phyloP scores from a whole-genome alignment of 441 rosid genomes.

The Arabidopsis hybrid region DNA sequence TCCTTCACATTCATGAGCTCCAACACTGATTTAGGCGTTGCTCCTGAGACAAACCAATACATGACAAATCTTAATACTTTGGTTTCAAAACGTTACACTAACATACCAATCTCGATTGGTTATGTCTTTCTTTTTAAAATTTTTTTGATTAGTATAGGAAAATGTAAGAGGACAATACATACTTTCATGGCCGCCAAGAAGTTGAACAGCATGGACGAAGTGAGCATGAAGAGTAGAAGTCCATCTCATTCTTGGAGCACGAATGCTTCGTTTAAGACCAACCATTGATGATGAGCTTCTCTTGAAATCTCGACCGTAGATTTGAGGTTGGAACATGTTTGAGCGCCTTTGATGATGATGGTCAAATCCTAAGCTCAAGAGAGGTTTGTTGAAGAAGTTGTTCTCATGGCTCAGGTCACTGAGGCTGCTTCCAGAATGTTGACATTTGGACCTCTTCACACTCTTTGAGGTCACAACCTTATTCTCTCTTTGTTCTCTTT shows the following conservation, averaged over 20 bases:
- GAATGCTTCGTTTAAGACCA: conserved; percentile 62
- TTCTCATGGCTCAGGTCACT: conserved; percentile 87
- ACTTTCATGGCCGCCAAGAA: conserved; percentile 99
- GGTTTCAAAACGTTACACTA: conserved; percentile 8
- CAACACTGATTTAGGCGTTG: conserved; percentile 96
- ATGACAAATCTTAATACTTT: conserved; percentile 22
- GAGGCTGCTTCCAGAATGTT: conserved; percentile 67
- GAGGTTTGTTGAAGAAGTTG: conserved; percentile 51
- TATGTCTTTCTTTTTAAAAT: not conserved
- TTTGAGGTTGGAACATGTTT: conserved; percentile 63
- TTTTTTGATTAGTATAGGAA: not conserved
- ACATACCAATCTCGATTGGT: conserved; percentile 10
- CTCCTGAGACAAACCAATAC: conserved; percentile 60
- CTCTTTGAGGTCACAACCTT: too few species aligned
- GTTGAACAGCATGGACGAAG: conserved; percentile 96
- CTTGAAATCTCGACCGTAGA: conserved; percentile 82
- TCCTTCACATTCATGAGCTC: conserved; percentile 99
- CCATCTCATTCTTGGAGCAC: conserved; percentile 99
- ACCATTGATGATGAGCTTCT: conserved; percentile 55
- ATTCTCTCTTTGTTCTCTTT: too few species aligned
- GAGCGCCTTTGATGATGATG: conserved; percentile 42
- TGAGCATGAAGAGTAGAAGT: conserved; percentile 95
- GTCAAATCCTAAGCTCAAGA: conserved; percentile 73
- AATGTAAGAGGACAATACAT: conserved; percentile 21
- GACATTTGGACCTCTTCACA: too few species aligned